Conservation (phyloP, 352 stramenopile species). For the Phytophthora chlamydospora region DNA sequence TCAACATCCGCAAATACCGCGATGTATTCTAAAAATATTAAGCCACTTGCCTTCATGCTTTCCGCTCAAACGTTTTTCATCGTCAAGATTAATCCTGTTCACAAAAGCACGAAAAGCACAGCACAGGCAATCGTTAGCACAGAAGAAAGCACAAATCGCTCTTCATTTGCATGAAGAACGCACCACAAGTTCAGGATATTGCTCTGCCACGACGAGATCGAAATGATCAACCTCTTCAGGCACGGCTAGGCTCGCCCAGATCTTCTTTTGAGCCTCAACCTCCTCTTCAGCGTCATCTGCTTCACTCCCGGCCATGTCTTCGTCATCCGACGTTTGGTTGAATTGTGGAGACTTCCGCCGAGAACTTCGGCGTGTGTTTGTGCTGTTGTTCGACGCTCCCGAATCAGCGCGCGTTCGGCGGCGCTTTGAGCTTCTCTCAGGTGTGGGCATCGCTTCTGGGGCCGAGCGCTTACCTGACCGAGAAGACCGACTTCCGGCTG, state of each 20-base stretch:
- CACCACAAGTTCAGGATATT: constrained; percentile 53
- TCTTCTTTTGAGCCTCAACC: constrained; percentile 20
- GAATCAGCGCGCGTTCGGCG: constrained; percentile 34
- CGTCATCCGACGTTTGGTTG: constrained; percentile 25
- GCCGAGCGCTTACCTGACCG: constrained; percentile 24
- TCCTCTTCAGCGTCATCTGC: constrained; percentile 15
- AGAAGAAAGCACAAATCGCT: neutral
- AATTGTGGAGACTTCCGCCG: constrained; percentile 29
- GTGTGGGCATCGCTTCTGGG: constrained; percentile 4
- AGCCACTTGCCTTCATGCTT: constrained; percentile 5
- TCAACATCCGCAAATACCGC: constrained; percentile 16
- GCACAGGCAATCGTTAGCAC: constrained; percentile 3
- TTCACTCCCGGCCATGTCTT: constrained; percentile 13
- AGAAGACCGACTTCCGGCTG: constrained; percentile 11
- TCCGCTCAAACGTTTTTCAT: neutral
- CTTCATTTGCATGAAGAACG: constrained; percentile 16
- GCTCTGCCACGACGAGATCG: constrained; percentile 48
- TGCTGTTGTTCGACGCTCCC: constrained; percentile 18
- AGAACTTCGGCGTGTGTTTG: constrained; percentile 23
- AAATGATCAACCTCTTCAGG: constrained; percentile 35
- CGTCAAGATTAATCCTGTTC: constrained; percentile 28
- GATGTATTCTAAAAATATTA: constrained; percentile 39
- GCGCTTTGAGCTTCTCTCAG: constrained; percentile 37
- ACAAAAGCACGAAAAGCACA: constrained; percentile 6
- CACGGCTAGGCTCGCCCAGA: constrained; percentile 32